Percentiles rank a stretch among this genome's conserved stretches.
These are phyloP conservation scores for Globisporangium ultimum DNA, from an alignment of 352 stramenopile genomes.

Conservation along the genomic window DNA sequence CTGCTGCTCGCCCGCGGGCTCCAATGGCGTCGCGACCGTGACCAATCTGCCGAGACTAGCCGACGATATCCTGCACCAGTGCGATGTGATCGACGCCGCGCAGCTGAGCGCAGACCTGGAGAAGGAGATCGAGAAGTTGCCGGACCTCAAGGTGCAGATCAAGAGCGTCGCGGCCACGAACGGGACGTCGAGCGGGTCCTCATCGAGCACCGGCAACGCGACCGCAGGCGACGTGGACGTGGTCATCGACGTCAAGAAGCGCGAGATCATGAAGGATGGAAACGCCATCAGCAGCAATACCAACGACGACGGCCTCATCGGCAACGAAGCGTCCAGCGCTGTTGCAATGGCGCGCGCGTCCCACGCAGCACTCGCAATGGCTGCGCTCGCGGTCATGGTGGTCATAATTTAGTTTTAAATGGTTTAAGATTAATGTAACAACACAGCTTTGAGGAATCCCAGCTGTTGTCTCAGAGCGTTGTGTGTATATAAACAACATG, in stretches of 20 bases:
- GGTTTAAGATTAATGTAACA: conserved; percentile 1
- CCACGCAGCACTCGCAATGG: neutral
- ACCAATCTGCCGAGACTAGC: conserved; percentile 22
- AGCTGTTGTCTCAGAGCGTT: no score
- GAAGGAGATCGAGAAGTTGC: conserved; percentile 18
- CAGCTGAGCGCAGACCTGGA: conserved; percentile 14
- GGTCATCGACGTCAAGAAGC: conserved; percentile 44
- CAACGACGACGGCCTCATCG: conserved; percentile 1
- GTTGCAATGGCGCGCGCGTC: conserved; percentile 2
- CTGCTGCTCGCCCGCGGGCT: conserved; percentile 15
- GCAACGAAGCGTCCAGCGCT: neutral
- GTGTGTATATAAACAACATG: neutral
- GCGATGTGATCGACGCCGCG: conserved; percentile 18
- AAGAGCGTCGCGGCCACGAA: conserved; percentile 9
- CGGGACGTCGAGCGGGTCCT: conserved; percentile 2
- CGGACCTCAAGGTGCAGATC: conserved; percentile 25
- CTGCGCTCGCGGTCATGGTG: conserved; percentile 3
- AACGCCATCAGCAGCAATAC: conserved; percentile 5
- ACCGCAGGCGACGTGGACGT: conserved; percentile 24
- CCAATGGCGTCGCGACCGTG: conserved; percentile 3
- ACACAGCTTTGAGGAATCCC: no score
- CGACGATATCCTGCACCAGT: conserved; percentile 24
- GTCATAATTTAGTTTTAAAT: neutral
- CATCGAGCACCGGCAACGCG: neutral
- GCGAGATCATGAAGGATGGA: conserved; percentile 31